Percentiles rank a stretch among this genome's conserved stretches.
Evolutionary conservation across 106 monocot genomes (phyloP).

Genomic region (Dendrobium nobile): DNA sequence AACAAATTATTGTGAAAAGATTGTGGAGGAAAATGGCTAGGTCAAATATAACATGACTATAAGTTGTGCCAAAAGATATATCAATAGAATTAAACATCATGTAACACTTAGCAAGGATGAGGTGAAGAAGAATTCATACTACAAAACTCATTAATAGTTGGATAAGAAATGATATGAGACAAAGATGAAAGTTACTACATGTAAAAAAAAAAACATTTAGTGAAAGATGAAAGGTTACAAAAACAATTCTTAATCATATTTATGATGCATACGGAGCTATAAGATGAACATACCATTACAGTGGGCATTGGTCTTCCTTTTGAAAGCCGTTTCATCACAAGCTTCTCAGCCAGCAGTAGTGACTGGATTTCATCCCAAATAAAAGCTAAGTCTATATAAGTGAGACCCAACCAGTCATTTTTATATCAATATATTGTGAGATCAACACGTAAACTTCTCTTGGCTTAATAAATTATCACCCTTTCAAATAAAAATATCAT

Average conservation of each 20-base stretch:
- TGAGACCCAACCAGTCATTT: too few relatives aligned
- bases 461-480: too few relatives aligned
- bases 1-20: too few relatives aligned
- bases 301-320: slow-evolving; percentile 23
- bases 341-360: slow-evolving; percentile 20
- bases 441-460: too few relatives aligned
- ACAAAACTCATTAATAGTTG: neutral
- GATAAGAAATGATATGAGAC: neutral
- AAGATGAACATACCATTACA: slow-evolving; percentile 17
- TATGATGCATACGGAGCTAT: neutral
- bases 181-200: neutral
- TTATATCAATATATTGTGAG: too few relatives aligned
- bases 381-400: too few relatives aligned
- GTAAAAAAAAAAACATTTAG: neutral
- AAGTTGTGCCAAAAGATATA: neutral
- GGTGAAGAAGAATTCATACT: neutral
- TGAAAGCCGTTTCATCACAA: slow-evolving; percentile 29
- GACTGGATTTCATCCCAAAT: too few relatives aligned
- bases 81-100: neutral
- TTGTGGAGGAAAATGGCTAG: too few relatives aligned
- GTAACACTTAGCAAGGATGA: neutral
- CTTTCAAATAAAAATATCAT: too few relatives aligned
- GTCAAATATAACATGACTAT: too few relatives aligned
- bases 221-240: neutral
- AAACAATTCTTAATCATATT: neutral